phyloP scores from a whole-genome alignment of 2,329 filamentous ascomycete genomes.

The Knufia fluminis region DNA sequence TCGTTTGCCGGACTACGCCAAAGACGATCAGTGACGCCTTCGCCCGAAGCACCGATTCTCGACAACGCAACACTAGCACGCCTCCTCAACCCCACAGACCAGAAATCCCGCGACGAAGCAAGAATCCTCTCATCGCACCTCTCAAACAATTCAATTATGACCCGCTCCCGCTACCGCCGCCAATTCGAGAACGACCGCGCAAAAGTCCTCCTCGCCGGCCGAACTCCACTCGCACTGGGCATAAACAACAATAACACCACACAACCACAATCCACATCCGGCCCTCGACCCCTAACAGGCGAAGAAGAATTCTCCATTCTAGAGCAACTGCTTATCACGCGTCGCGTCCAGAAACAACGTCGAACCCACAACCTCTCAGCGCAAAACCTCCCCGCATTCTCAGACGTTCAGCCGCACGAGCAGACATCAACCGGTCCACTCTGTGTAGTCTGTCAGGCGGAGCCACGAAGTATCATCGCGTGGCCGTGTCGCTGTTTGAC shows the following conservation, averaged over 20 bases:
- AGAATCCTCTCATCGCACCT: slow-evolving; percentile 73
- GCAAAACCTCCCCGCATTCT: slow-evolving; percentile 10
- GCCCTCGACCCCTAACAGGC: slow-evolving; percentile 28
- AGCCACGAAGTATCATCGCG: slow-evolving; percentile 78
- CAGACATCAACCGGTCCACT: slow-evolving; percentile 55
- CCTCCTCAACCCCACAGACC: slow-evolving; percentile 69
- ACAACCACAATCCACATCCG: slow-evolving; percentile 3
- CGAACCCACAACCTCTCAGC: slow-evolving; percentile 19
- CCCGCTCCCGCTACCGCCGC: slow-evolving; percentile 65
- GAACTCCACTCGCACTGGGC: slow-evolving; percentile 22
- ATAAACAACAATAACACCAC: slow-evolving; percentile 3
- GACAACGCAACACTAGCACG: slow-evolving; percentile 62
- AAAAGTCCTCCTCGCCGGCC: slow-evolving; percentile 52
- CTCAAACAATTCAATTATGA: slow-evolving; percentile 49
- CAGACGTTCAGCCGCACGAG: slow-evolving; percentile 3
- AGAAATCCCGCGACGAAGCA: slow-evolving; percentile 72
- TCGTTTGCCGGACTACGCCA: slow-evolving; percentile 17
- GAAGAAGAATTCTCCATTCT: slow-evolving; percentile 51
- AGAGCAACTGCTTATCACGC: slow-evolving; percentile 50
- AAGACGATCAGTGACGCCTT: slow-evolving; percentile 22
- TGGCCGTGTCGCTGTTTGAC: slow-evolving; percentile 96
- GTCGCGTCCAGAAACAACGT: slow-evolving; percentile 25
- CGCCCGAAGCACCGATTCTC: slow-evolving; percentile 46
- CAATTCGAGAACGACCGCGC: slow-evolving; percentile 60
- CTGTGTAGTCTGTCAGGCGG: slow-evolving; percentile 86